Evolutionary conservation across 208 protist genomes (phyloP).

Genomic region (Acanthamoeba divionensis): DNA sequence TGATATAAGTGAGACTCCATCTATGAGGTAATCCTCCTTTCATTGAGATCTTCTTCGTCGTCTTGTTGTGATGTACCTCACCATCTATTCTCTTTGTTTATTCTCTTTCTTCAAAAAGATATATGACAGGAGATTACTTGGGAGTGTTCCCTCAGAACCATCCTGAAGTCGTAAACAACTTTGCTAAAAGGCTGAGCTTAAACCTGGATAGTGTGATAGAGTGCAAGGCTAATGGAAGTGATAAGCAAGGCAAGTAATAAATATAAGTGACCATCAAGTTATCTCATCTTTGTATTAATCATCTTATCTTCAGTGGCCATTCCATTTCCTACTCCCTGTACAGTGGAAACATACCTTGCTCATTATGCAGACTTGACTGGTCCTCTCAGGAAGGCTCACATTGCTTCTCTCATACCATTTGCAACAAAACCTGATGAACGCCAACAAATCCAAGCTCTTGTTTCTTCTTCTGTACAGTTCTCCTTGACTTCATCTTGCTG

Average conservation of each 20-base stretch:
- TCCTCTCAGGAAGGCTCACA: neutral
- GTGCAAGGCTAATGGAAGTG: neutral
- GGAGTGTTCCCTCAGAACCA: slow-evolving; percentile 33
- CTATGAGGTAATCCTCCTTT: neutral
- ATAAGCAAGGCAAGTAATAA: neutral
- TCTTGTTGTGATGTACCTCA: too few relatives aligned
- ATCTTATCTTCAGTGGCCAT: neutral
- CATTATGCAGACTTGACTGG: neutral
- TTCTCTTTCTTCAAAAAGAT: neutral
- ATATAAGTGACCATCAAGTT: neutral
- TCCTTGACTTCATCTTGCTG: neutral
- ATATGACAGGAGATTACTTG: slow-evolving; percentile 47
- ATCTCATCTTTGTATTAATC: neutral
- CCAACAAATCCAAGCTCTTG: neutral
- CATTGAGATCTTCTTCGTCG: neutral
- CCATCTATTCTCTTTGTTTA: too few relatives aligned
- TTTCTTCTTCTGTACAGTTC: neutral
- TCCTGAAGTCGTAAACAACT: neutral
- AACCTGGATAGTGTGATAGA: neutral
- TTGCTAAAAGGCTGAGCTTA: neutral
- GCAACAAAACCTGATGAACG: neutral
- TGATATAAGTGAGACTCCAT: neutral
- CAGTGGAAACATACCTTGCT: neutral
- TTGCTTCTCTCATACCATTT: neutral
- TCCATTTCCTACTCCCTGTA: neutral